Conservation (phyloP, 768 basidiomycete genomes). For the Filobasidium wieringae region DNA sequence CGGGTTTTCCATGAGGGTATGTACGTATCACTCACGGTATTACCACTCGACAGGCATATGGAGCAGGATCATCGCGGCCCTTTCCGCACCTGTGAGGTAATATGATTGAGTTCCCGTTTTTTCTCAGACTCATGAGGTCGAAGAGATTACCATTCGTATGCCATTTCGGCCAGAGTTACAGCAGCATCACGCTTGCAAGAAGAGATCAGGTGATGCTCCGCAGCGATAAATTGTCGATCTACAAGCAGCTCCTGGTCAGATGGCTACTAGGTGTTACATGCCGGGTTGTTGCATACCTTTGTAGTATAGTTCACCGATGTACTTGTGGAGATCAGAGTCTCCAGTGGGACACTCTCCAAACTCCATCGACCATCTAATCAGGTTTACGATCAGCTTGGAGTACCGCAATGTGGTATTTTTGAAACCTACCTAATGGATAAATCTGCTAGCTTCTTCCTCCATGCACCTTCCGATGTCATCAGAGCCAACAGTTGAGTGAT, state of each 20-base stretch:
- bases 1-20: not conserved
- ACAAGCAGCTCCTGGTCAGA: no score
- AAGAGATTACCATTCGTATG: slow-evolving; percentile 58
- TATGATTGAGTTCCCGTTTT: not conserved
- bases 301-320: slow-evolving; percentile 64
- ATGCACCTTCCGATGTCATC: slow-evolving; percentile 62
- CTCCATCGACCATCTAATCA: slow-evolving; percentile 86
- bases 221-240: slow-evolving; percentile 66
- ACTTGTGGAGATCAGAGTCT: slow-evolving; percentile 76
- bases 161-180: slow-evolving; percentile 70
- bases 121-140: not conserved
- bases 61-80: slow-evolving; percentile 49
- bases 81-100: slow-evolving; percentile 23
- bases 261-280: no score
- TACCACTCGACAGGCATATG: slow-evolving; percentile 71
- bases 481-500: slow-evolving; percentile 85
- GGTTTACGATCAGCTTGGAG: slow-evolving; percentile 4
- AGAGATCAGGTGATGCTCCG: slow-evolving; percentile 71
- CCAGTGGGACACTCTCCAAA: slow-evolving; percentile 69
- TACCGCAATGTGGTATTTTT: not conserved
- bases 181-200: slow-evolving; percentile 84
- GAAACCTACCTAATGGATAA: slow-evolving; percentile 57
- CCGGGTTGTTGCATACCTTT: slow-evolving; percentile 23
- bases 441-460: slow-evolving; percentile 84
- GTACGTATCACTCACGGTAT: slow-evolving; percentile 54